Evolutionary conservation across 1,139 yeast genomes (phyloP), one percentile per base, ranked within the genome.

Genomic region (Kodamaea anthophila): DNA sequence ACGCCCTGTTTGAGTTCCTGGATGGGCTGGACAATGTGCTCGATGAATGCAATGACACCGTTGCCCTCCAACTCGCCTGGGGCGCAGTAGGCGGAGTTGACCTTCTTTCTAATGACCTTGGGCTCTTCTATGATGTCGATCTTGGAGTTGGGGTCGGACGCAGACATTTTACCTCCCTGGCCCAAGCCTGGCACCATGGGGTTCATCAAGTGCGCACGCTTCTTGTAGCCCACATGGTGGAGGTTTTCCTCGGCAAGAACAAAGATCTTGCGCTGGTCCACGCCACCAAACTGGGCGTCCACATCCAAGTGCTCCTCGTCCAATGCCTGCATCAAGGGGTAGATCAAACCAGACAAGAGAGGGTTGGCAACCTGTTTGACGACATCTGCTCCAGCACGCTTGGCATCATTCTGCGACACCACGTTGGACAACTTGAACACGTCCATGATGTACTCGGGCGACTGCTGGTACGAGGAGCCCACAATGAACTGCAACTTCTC

Each of bases 321-420:
- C 38, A 93, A 72, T 3, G 97, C 96, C 64, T 93, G 99, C 98
- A 93, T 91, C 51, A 93, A 74, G 32, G 99, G 99, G 60, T 93
- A 93, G 47, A 93, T 85, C 55, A 93, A 74, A 4, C 98, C 98
- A 19, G 94, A 80, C 40, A 93, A 73, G 43, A 88, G 72, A 20
- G 98, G 98, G 58, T 87, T 87, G 26, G 86, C 78, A 31, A 88
- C 96, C 64, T 93, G 98, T 58, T 93, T 93, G 40, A 93, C 99
- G 35, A 93, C 99, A 59, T 93, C 99, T 9, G 99, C 98, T 53
- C 99, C 99, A 2, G 99, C 99, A 58, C 98, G 79, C 65, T 86
- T 86, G 43, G 97, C 96, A 52, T 88, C 97, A 53, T 91, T 88
- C 60, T 85, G 96, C 14, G 94, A 78, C 16, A 85, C 95, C 26